Base-by-base conservation (phyloP, 2,329 filamentous ascomycete genomes). In the Podosphaera xanthii region DNA sequence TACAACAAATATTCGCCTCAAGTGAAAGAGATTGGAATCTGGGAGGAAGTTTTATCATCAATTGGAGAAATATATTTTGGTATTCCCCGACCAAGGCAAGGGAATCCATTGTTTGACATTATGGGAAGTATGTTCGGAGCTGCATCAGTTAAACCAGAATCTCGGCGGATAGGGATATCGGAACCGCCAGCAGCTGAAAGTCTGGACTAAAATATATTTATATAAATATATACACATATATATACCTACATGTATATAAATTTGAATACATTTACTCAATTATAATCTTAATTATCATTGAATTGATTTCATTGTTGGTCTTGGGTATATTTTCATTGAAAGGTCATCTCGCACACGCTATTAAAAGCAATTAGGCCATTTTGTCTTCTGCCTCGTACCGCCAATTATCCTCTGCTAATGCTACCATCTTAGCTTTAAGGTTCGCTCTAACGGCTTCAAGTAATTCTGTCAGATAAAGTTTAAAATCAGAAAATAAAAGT, bases 51-150 rank as follows among this genome's bases (percentile, higher is more conserved):
- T 33, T 74, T 98, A 61, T 84, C 89, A 65, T 83, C 87, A 70
- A 83, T 98, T 66, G 91, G 86, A 56, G 91, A 98, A 74, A 90
- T 95, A 81, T 98, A 97, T 75, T 98, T 98, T 73, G 83, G 83
- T 42, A 94, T 98, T 70, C 80, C 83, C 73, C 84, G 89, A 68
- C 91, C 90, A 54, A 79, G 85, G 67, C 88, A 95, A 74, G 86
- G 84, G 63, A 97, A 97, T 71, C 90, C 90, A 2, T 75, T 98
- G 71, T 81, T 97, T 72, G 92, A 98, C 70, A 97, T 98, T 90
- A 94, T 98, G 86, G 90, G 89, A 55, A 90, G 82, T 62, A 81
- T 98, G 76, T 86, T 98, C 67, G 90, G 90, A 14, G 76, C 75
- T 57, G 76, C 71, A 63, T 69, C 65, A 49, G 64, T 64, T 46